Evolutionary conservation across 441 rosid species (phyloP), one percentile per base, ranked within the genome.

Genomic region (Populus tomentosa): DNA sequence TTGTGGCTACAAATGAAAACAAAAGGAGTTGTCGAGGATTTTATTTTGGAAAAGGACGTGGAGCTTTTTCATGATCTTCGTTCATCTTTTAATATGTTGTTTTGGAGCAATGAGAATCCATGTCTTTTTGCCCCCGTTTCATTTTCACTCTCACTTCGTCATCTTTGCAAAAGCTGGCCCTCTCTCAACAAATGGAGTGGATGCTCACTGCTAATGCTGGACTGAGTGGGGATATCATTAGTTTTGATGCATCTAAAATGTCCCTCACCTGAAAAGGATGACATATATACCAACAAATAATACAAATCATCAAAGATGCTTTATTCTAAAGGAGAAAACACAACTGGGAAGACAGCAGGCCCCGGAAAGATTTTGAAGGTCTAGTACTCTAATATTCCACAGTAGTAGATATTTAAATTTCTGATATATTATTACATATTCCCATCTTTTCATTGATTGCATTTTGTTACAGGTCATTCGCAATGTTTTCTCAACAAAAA

Each of bases 221-320:
- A 36, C 14, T 56, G 56, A 76, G 87, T 82, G 87, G 85, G 80
- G 32, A 42, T 77, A 42, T 75, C 84, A 76, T 75, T 80, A 62
- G 70, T 59, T 71, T 61, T 73, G 32, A 30, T 30, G 32, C 32
- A 30, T 30, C 32, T 42, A 71, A 59, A 62, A 53, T 75, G 76
- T 73, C 76, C 59, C 77, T 36, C 50, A 61, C 78, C 78, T 56
- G 78, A 73, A 81, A 78, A 79, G 71, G 66, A 69, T 33, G 8
- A 6, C 62, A 36, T 38, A 40, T n/a, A 82, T 74, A 56, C 75
- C 73, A 40, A 28, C 73, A 80, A 62, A 72, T 71, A 21, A 75
- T 33, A 28, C 7, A 68, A 66, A 26, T 63, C 73, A 73, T 74
- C 10, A 8, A 59, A n/a, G 80, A 59, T 67, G 67, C 79, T 36